phyloP scores from a whole-genome alignment of 2,329 filamentous ascomycete genomes.

The Colletotrichum cordylinicola region DNA sequence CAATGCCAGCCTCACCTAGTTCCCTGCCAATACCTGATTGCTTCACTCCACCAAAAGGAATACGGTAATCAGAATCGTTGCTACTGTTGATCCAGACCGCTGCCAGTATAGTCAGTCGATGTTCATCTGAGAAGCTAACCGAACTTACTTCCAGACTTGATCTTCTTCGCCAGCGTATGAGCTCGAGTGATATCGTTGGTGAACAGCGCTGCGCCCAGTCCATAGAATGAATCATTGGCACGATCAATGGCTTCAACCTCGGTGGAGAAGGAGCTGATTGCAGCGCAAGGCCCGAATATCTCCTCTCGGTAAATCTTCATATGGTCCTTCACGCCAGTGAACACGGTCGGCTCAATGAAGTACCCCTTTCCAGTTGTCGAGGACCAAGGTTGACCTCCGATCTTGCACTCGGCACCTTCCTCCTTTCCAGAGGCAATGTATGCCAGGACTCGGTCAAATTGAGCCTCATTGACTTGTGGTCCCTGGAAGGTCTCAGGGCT shows the following conservation, averaged over 20 bases:
- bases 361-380: neutral
- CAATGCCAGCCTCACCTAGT: neutral
- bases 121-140: neutral
- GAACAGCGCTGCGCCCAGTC: neutral
- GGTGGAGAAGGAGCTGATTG: neutral
- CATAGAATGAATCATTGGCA: neutral
- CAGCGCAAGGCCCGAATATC: neutral
- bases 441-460: neutral
- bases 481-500: neutral
- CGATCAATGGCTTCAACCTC: neutral
- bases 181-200: neutral
- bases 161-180: neutral
- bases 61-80: neutral
- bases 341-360: neutral
- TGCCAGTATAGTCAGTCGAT: neutral
- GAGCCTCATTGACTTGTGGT: neutral
- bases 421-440: neutral
- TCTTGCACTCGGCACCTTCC: neutral
- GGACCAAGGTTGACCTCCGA: neutral
- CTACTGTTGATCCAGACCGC: neutral
- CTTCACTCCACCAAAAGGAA: neutral
- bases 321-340: neutral
- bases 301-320: neutral
- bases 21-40: neutral
- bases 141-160: neutral